Evolutionary conservation across 2,329 filamentous ascomycete species (phyloP), one percentile per base, ranked within the genome.

Genomic region (Rhynchosporium graminicola): DNA sequence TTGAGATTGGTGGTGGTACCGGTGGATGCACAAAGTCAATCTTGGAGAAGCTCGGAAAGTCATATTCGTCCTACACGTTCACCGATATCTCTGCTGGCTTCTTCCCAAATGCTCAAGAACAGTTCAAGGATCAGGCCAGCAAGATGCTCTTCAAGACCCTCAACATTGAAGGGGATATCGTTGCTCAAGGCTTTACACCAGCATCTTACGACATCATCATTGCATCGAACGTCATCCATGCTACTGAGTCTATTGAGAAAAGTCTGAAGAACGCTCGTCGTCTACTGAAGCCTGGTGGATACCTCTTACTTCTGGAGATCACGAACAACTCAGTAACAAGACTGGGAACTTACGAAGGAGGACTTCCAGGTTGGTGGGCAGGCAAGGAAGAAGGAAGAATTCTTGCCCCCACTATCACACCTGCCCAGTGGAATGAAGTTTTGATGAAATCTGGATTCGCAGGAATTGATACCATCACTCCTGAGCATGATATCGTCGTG

Each of bases 261-360:
- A 74, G 67, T 36, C 63, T 74, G 26, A 29, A 38, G 3, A 75
- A 80, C 57, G 65, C 75, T 0, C 74, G 78, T 0, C 63, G 64
- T 0, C 65, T 81, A 0, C 68, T 81, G 0, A 77, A 75, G 20
- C 77, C 80, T 0, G 79, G 77, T 1, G 82, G 81, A 0, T 76
- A 78, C 42, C 69, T 84, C 0, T 36, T 83, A 0, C 51, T 82
- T 0, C 60, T 77, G 3, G 81, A 84, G 63, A 64, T 78, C 2
- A 73, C 70, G 13, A 43, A 55, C 52, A 42, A 40, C 40, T 56
- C 66, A 1, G 48, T 56, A 3, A 64, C 80, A 9, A 73, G 69
- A 1, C 9, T 65, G 12, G 48, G 48, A 29, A 42, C 56, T 26
- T 15, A 38, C 12, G 28, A 55, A 13, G 51, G 59, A 5, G 29